phyloP scores from a whole-genome alignment of 805 yeast species.

The Blastobotrys chiropterorum region DNA sequence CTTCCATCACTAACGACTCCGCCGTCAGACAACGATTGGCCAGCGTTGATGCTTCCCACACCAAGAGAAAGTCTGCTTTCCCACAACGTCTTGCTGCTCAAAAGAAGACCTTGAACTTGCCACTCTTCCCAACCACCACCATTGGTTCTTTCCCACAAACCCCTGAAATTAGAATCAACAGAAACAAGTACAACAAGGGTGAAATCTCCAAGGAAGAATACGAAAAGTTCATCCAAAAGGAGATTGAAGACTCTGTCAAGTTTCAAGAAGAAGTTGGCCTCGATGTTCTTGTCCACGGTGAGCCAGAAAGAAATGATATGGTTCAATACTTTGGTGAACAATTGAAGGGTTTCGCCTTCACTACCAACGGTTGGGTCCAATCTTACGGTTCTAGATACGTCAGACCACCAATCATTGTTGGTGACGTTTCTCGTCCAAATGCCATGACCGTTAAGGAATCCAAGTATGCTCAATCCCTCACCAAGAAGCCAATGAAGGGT shows the following conservation, averaged over 20 bases:
- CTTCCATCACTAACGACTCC: constrained; percentile 85
- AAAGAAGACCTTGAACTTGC: constrained; percentile 86
- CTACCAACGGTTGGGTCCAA: constrained; percentile 99
- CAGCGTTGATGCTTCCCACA: constrained; percentile 52
- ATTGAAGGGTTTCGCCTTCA: constrained; percentile 96
- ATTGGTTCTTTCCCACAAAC: constrained; percentile 99
- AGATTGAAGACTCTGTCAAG: constrained; percentile 90
- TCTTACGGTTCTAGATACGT: constrained; percentile 99
- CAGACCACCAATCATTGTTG: constrained; percentile 98
- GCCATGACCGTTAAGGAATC: constrained; percentile 99
- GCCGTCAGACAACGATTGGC: constrained; percentile 85
- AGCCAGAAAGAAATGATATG: constrained; percentile 99
- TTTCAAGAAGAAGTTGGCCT: constrained; percentile 99
- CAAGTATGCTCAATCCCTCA: constrained; percentile 95
- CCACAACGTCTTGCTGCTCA: constrained; percentile 82
- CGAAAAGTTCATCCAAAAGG: constrained; percentile 93
- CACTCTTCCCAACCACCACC: constrained; percentile 99
- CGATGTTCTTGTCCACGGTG: constrained; percentile 99
- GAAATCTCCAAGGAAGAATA: constrained; percentile 90
- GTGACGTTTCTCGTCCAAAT: constrained; percentile 97
- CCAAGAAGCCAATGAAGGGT: constrained; percentile 97
- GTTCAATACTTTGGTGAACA: constrained; percentile 99
- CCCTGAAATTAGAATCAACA: constrained; percentile 96
- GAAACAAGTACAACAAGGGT: constrained; percentile 98
- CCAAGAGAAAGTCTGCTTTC: constrained; percentile 84